These are phyloP conservation scores for Clonostachys rhizophaga DNA, from an alignment of 2,329 filamentous ascomycete species.

Conservation along the genomic window DNA sequence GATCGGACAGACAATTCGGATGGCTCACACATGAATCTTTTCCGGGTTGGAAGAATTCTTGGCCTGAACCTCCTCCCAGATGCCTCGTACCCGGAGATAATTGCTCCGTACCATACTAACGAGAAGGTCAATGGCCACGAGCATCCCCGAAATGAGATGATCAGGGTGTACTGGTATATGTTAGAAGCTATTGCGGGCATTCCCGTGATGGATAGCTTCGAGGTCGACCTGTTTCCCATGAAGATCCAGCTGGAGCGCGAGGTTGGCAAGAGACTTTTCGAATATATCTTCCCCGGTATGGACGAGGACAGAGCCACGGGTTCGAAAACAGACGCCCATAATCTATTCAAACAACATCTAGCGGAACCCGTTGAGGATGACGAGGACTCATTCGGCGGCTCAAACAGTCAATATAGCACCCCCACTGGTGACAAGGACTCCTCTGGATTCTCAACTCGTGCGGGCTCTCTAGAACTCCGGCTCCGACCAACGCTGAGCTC, in stretches of 20 bases:
- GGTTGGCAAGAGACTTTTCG: conserved; percentile 87
- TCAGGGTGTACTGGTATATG: conserved; percentile 96
- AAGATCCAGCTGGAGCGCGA: conserved; percentile 92
- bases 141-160: conserved; percentile 68
- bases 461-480: conserved; percentile 75
- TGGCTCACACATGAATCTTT: conserved; percentile 88
- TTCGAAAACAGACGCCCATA: conserved; percentile 56
- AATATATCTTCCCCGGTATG: conserved; percentile 93
- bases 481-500: conserved; percentile 77
- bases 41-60: conserved; percentile 82
- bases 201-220: conserved; percentile 94
- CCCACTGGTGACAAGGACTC: conserved; percentile 36
- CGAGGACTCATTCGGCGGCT: conserved; percentile 33
- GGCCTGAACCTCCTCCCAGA: conserved; percentile 87
- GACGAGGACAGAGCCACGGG: conserved; percentile 44
- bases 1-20: conserved; percentile 96
- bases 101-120: conserved; percentile 79
- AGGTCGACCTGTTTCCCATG: conserved; percentile 88
- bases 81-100: conserved; percentile 93
- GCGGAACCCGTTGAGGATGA: conserved; percentile 33
- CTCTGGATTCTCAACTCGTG: conserved; percentile 52
- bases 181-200: conserved; percentile 97
- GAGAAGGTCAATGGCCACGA: conserved; percentile 38
- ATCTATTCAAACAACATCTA: conserved; percentile 38
- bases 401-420: conserved; percentile 26